phyloP scores from a whole-genome alignment of 1,284 basidiomycete species.

The Anthracocystis panici-leucophaei region DNA sequence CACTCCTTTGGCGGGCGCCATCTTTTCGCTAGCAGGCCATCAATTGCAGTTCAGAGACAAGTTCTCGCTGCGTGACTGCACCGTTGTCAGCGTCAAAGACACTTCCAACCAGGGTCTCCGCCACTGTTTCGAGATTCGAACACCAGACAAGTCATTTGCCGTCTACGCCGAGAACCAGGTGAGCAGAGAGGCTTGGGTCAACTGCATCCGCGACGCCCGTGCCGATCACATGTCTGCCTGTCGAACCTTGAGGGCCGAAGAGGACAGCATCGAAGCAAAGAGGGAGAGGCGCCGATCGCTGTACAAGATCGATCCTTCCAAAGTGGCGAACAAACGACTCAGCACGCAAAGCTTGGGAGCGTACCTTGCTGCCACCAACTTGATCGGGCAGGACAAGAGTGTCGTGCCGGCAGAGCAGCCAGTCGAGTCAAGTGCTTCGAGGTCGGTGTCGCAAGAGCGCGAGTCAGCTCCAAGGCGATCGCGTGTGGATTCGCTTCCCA shows the following conservation, averaged over 20 bases:
- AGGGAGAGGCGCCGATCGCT: conserved; percentile 44
- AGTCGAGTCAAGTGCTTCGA: conserved; percentile 10
- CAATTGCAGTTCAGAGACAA: conserved; percentile 64
- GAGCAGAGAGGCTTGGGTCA: conserved; percentile 60
- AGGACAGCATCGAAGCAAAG: conserved; percentile 61
- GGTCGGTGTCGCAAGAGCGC: conserved; percentile 20
- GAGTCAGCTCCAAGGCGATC: conserved; percentile 20
- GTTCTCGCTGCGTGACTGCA: conserved; percentile 64
- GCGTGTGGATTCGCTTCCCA: conserved; percentile 46
- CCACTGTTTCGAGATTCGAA: conserved; percentile 65
- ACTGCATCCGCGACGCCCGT: conserved; percentile 63
- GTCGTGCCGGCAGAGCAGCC: conserved; percentile 15
- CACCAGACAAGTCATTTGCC: conserved; percentile 68
- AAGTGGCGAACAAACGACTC: conserved; percentile 28
- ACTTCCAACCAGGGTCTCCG: conserved; percentile 38
- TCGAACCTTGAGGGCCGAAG: conserved; percentile 60
- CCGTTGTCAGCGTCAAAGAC: conserved; percentile 64
- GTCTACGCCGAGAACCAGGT: conserved; percentile 61
- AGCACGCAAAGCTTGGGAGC: conserved; percentile 53
- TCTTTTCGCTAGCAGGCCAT: conserved; percentile 49
- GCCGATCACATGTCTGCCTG: conserved; percentile 61
- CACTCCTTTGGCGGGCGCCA: conserved; percentile 46
- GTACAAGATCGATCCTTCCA: conserved; percentile 40
- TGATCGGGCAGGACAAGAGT: conserved; percentile 36
- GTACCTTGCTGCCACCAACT: conserved; percentile 35